Conservation (phyloP, 2,329 filamentous ascomycete species). For the Exophiala phaeomuriformis region DNA sequence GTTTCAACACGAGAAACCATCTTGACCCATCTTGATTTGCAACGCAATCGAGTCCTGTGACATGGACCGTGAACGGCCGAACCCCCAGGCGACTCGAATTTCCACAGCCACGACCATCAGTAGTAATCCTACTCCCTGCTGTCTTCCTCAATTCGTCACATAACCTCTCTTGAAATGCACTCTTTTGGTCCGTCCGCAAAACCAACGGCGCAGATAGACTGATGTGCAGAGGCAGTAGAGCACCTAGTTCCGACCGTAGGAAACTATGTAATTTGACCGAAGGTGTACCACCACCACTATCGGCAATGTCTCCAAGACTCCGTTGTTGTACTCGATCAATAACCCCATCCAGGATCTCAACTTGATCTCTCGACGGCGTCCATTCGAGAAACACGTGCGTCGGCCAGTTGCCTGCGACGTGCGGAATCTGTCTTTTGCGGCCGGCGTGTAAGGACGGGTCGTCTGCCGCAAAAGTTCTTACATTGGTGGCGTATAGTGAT, state of each 20-base stretch:
- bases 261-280: conserved; percentile 47
- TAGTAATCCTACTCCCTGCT: too few species aligned
- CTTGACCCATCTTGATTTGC: conserved; percentile 60
- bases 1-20: conserved; percentile 74
- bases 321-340: conserved; percentile 21
- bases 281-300: background rate
- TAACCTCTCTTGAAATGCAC: conserved; percentile 57
- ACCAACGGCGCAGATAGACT: conserved; percentile 78
- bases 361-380: conserved; percentile 43
- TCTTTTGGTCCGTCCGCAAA: conserved; percentile 64
- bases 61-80: conserved; percentile 41
- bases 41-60: conserved; percentile 55
- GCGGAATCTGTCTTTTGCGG: conserved; percentile 71
- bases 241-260: conserved; percentile 68
- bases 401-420: conserved; percentile 85
- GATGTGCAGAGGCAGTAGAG: conserved; percentile 76
- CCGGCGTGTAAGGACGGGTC: conserved; percentile 81
- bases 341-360: conserved; percentile 30
- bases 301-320: background rate
- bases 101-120: too few species aligned
- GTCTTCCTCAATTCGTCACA: conserved; percentile 35
- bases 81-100: conserved; percentile 25
- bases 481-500: conserved; percentile 79
- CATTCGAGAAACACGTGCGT: conserved; percentile 91
- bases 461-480: conserved; percentile 69